These are phyloP conservation scores for Dissophora ornata DNA, from an alignment of 192 early-diverging fungal species.

Conservation along the genomic window DNA sequence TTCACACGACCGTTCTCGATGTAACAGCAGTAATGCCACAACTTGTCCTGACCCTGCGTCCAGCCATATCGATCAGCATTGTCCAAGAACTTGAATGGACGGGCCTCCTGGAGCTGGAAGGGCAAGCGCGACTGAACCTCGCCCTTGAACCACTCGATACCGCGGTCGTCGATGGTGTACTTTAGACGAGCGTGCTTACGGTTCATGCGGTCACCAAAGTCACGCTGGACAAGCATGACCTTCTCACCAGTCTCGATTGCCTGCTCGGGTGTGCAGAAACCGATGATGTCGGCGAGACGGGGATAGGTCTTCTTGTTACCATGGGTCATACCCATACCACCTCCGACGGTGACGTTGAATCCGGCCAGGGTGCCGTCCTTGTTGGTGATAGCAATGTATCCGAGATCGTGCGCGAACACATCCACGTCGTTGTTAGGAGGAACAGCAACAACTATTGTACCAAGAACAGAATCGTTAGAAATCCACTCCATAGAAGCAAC, in stretches of 20 bases:
- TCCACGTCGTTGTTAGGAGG: slow-evolving; percentile 98
- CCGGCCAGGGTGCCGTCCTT: slow-evolving; percentile 80
- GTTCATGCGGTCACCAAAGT: slow-evolving; percentile 96
- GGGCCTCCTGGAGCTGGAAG: slow-evolving; percentile 72
- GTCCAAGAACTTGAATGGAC: slow-evolving; percentile 82
- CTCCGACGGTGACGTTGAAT: slow-evolving; percentile 95
- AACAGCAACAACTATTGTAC: slow-evolving; percentile 76
- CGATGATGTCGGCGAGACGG: slow-evolving; percentile 79
- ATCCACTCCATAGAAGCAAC: background rate
- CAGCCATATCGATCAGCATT: slow-evolving; percentile 98
- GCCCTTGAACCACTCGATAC: slow-evolving; percentile 89
- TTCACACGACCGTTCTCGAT: slow-evolving; percentile 93
- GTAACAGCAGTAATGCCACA: slow-evolving; percentile 88
- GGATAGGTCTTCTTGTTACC: slow-evolving; percentile 98
- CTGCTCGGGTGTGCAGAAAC: slow-evolving; percentile 81
- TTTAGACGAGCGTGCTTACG: slow-evolving; percentile 98
- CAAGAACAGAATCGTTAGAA: background rate
- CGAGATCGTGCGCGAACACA: slow-evolving; percentile 95
- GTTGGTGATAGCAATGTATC: slow-evolving; percentile 91
- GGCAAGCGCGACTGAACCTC: slow-evolving; percentile 89
- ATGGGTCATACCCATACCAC: slow-evolving; percentile 99
- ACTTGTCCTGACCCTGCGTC: slow-evolving; percentile 74
- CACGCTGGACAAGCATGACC: slow-evolving; percentile 93
- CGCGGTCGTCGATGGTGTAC: slow-evolving; percentile 98
- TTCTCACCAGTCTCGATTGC: slow-evolving; percentile 88